Conservation (phyloP, 1,284 basidiomycete species). For the Cryptococcus sp. region DNA sequence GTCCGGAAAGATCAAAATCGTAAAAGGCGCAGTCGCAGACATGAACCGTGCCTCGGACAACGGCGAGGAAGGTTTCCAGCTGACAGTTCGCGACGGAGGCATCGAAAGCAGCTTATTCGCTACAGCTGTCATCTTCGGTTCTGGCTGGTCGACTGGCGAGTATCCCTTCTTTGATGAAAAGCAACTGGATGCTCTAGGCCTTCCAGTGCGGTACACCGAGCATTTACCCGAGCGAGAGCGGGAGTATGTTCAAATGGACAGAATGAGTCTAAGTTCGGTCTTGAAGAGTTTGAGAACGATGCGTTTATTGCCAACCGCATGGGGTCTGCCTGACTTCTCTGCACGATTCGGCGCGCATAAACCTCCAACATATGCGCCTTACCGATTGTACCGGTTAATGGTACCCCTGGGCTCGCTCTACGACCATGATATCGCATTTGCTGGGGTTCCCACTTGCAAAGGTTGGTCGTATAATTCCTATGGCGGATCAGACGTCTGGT, state of each 20-base stretch:
- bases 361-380: slow-evolving; percentile 11
- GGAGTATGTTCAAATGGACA: slow-evolving; percentile 14
- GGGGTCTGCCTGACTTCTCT: slow-evolving; percentile 11
- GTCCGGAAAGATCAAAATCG: slow-evolving; percentile 18
- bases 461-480: neutral
- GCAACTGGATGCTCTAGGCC: slow-evolving; percentile 18
- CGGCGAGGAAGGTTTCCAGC: slow-evolving; percentile 4
- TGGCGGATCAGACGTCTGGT: neutral
- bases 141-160: slow-evolving; percentile 27
- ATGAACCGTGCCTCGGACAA: slow-evolving; percentile 5
- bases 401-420: slow-evolving; percentile 21
- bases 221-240: slow-evolving; percentile 15
- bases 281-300: slow-evolving; percentile 10
- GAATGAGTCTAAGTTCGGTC: slow-evolving; percentile 5
- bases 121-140: slow-evolving; percentile 24
- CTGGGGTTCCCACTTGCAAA: slow-evolving; percentile 13
- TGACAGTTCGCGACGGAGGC: slow-evolving; percentile 7
- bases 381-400: slow-evolving; percentile 23
- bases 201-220: slow-evolving; percentile 15
- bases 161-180: slow-evolving; percentile 24
- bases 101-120: slow-evolving; percentile 5
- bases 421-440: slow-evolving; percentile 23
- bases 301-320: slow-evolving; percentile 15
- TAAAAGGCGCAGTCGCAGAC: slow-evolving; percentile 18
- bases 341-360: slow-evolving; percentile 11